Evolutionary conservation across 768 basidiomycete species (phyloP), one percentile per base, ranked within the genome.

Genomic region (Amanita rimosa): DNA sequence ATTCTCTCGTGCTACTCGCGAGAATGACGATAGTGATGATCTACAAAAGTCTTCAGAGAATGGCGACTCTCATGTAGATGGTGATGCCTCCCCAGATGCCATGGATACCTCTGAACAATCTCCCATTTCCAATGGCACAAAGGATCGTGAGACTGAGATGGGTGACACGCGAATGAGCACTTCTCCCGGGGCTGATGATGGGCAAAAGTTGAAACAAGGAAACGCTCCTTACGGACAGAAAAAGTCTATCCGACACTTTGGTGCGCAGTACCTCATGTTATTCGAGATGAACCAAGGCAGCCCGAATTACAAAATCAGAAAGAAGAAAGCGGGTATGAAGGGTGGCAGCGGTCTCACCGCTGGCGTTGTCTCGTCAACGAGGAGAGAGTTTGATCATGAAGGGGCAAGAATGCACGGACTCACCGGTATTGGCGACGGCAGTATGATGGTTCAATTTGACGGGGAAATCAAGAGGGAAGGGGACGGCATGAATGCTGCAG

Each of bases 241-340:
- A 36, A 43, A 49, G 33, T 11, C 48, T 35, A 26, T 14, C 31
- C 48, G 40, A 22, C 35, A 49, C 41, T 49, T 49, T 74, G 82
- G 50, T 73, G 78, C 66, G 17, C 67, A 78, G 13, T 76, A 84
- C 64, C 77, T 83, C 62, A 73, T 72, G 22, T 75, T 78, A 62
- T 75, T 85, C 60, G 78, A 83, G n/a, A 67, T 90, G 40, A 83
- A 90, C 46, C 85, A 88, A 61, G 91, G 91, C 11, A 83, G 79
- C 52, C 84, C 90, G 4, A 77, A 79, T 3, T 96, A 96, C 71
- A 96, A 96, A 66, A 84, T 87, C 58, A 75, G 93, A 22, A 76
- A 85, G 54, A 89, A 89, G 71, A 89, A 86, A 62, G 72, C 73
- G 29, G 48, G 48, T 14, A 62, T 67, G 27, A 78, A 75, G 50